These are phyloP conservation scores for Haplosporangium sp. DNA, from an alignment of 371 early-diverging fungal genomes.

Conservation along the genomic window DNA sequence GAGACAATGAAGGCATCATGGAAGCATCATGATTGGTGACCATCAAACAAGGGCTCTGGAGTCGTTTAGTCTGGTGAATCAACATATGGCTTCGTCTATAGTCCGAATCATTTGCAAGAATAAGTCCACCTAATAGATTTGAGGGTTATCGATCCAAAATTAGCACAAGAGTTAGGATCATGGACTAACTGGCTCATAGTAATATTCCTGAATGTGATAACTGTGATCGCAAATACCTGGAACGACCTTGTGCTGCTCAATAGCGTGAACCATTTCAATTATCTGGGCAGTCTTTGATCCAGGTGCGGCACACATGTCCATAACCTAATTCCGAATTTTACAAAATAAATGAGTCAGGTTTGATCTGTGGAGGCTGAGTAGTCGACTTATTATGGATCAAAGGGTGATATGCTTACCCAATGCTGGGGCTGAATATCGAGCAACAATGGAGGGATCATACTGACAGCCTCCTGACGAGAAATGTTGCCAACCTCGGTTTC, in stretches of 20 bases:
- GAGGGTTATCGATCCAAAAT: not conserved
- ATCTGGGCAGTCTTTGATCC: slow-evolving; percentile 94
- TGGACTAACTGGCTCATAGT: not conserved
- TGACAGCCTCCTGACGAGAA: slow-evolving; percentile 97
- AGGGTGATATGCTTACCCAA: slow-evolving; percentile 62
- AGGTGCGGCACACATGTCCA: slow-evolving; percentile 95
- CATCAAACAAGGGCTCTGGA: slow-evolving; percentile 91
- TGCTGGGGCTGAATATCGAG: slow-evolving; percentile 95
- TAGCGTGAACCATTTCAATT: slow-evolving; percentile 90
- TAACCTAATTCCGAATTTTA: slow-evolving; percentile 48
- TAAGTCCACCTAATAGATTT: slow-evolving; percentile 74
- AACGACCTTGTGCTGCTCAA: slow-evolving; percentile 68
- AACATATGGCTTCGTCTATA: slow-evolving; percentile 93
- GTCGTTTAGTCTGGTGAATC: slow-evolving; percentile 94
- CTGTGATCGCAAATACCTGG: slow-evolving; percentile 60
- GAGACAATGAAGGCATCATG: slow-evolving; percentile 81
- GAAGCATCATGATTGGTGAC: slow-evolving; percentile 98
- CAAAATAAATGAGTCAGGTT: not conserved
- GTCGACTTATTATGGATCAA: not conserved
- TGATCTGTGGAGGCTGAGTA: slow-evolving; percentile 1
- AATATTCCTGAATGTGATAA: not conserved
- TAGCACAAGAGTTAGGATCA: not conserved
- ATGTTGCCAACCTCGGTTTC: slow-evolving; percentile 97
- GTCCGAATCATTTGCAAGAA: slow-evolving; percentile 98
- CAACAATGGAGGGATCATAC: slow-evolving; percentile 98